These are phyloP conservation scores for Penicillium sp. DNA, from an alignment of 2,329 filamentous ascomycete genomes.

Conservation along the genomic window DNA sequence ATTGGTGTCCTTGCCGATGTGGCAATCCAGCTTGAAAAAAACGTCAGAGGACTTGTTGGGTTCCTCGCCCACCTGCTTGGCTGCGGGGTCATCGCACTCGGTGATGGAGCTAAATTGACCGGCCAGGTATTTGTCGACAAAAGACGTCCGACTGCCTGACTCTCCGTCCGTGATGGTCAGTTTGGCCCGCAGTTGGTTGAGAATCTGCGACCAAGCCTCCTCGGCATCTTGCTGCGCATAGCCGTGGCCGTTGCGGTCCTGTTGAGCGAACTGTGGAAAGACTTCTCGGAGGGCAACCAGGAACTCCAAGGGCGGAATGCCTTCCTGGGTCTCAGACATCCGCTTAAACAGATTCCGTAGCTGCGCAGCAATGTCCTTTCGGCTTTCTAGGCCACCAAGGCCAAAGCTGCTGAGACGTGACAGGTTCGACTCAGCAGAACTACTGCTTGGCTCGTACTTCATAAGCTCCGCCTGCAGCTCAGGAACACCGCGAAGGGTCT, in stretches of 20 bases:
- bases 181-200: constrained; percentile 78
- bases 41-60: constrained; percentile 66
- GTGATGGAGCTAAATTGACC: constrained; percentile 77
- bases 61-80: constrained; percentile 73
- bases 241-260: constrained; percentile 74
- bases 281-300: constrained; percentile 73
- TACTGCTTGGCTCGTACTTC: constrained; percentile 57
- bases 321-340: constrained; percentile 85
- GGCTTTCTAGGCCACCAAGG: constrained; percentile 58
- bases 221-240: constrained; percentile 99
- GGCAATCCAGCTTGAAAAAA: constrained; percentile 94
- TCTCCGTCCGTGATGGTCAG: constrained; percentile 63
- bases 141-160: constrained; percentile 60
- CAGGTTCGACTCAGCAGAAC: constrained; percentile 34
- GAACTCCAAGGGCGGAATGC: constrained; percentile 82
- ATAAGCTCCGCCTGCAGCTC: constrained; percentile 81
- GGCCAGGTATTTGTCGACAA: constrained; percentile 87
- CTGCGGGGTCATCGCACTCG: constrained; percentile 79
- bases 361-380: constrained; percentile 72
- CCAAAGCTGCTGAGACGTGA: constrained; percentile 55
- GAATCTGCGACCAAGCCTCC: constrained; percentile 95
- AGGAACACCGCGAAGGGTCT: constrained; percentile 82
- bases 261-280: constrained; percentile 93
- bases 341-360: constrained; percentile 82
- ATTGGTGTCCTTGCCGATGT: constrained; percentile 85